Evolutionary conservation across 371 early-diverging fungal genomes (phyloP).

Genomic region (Syncephalastrum monosporum): DNA sequence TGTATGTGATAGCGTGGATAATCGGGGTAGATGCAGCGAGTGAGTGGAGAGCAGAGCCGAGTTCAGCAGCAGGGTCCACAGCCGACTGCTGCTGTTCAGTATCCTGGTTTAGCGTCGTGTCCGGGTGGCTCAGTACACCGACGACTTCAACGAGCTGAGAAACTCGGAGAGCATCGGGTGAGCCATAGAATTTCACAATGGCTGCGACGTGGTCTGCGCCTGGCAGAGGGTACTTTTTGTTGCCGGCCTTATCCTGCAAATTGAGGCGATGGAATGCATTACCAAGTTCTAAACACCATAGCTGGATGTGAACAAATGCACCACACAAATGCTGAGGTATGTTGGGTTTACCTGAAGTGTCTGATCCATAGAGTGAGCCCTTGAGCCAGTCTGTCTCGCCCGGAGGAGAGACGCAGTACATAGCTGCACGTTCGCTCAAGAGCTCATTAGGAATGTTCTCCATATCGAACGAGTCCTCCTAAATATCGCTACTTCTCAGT

Average conservation of each 20-base stretch:
- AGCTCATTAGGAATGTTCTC: constrained; percentile 23
- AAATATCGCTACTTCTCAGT: background rate
- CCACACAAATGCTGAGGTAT: background rate
- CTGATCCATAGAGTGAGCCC: constrained; percentile 4
- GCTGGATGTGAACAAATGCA: background rate
- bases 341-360: background rate
- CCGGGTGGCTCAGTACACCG: constrained; percentile 41
- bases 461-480: background rate
- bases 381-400: constrained; percentile 58
- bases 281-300: constrained; percentile 10
- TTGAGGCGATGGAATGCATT: constrained; percentile 15
- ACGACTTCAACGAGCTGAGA: constrained; percentile 61
- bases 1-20: constrained; percentile 43
- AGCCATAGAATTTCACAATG: constrained; percentile 53
- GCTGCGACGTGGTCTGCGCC: constrained; percentile 43
- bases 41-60: constrained; percentile 20
- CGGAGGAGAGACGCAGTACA: constrained; percentile 66
- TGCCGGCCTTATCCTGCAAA: constrained; percentile 13
- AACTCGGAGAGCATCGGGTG: constrained; percentile 44
- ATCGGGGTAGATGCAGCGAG: constrained; percentile 27
- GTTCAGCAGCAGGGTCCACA: constrained; percentile 7
- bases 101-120: background rate
- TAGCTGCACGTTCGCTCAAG: constrained; percentile 37
- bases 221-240: constrained; percentile 56
- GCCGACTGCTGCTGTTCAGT: background rate